These are phyloP conservation scores for Sarocladiaceae sp. DNA, from an alignment of 2,329 filamentous ascomycete genomes.

Conservation along the genomic window DNA sequence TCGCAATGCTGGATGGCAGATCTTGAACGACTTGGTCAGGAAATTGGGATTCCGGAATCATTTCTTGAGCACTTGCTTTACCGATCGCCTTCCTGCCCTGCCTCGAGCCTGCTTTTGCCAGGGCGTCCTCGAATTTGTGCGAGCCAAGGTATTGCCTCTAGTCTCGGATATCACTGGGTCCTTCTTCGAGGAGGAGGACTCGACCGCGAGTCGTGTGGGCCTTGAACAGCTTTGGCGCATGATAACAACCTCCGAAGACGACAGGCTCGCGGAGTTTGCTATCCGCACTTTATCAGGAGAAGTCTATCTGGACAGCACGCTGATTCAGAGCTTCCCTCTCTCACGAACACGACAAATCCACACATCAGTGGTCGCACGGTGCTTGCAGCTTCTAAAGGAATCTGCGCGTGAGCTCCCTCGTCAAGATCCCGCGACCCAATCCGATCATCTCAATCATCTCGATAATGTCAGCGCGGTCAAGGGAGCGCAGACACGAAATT, in stretches of 20 bases:
- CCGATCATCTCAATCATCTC: no score
- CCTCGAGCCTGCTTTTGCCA: constrained; percentile 54
- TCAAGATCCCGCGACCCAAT: not conserved
- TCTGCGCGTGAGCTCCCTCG: constrained; percentile 40
- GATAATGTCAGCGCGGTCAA: no score
- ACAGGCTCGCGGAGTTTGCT: constrained; percentile 62
- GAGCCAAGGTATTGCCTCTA: constrained; percentile 43
- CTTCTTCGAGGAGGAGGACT: constrained; percentile 48
- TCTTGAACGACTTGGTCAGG: constrained; percentile 48
- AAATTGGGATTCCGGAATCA: constrained; percentile 44
- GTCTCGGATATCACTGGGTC: constrained; percentile 40
- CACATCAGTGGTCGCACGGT: constrained; percentile 67
- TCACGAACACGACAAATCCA: constrained; percentile 56
- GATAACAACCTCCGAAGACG: constrained; percentile 63
- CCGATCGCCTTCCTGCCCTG: constrained; percentile 53
- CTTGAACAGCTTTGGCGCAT: constrained; percentile 80
- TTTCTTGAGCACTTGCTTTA: constrained; percentile 51
- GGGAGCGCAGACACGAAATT: constrained; percentile 34
- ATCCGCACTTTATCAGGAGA: constrained; percentile 66
- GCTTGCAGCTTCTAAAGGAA: constrained; percentile 63
- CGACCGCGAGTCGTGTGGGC: constrained; percentile 44
- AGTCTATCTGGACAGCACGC: constrained; percentile 61
- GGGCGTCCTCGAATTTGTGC: constrained; percentile 61
- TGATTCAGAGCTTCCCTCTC: constrained; percentile 46
- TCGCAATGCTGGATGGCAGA: constrained; percentile 65